A percentile compares a stretch with the other conserved stretches of the same genome.
Evolutionary conservation across 371 early-diverging fungal species (phyloP).

Genomic region (Haplosporangium sp.): DNA sequence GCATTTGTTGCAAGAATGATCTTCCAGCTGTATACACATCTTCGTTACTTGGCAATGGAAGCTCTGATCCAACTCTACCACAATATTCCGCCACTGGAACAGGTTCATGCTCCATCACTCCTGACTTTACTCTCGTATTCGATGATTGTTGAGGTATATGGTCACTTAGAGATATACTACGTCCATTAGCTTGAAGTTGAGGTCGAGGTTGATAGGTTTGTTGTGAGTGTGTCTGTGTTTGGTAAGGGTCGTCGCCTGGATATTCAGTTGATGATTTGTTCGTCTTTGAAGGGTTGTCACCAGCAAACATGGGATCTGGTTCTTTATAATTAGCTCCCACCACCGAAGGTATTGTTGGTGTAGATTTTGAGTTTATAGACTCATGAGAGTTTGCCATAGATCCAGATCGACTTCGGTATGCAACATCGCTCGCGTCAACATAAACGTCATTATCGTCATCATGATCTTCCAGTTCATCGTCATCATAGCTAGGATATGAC

Average conservation of each 20-base stretch:
- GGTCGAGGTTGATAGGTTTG: not conserved
- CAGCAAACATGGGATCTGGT: too few species aligned
- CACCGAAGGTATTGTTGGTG: too few species aligned
- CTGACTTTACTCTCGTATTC: too few species aligned
- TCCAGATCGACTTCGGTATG: not conserved
- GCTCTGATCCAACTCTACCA: not conserved
- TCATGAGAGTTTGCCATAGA: not conserved
- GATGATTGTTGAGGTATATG: too few species aligned
- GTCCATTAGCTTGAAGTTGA: not conserved
- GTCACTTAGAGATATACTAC: too few species aligned
- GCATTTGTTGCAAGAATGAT: conserved; percentile 30
- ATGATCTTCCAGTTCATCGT: conserved; percentile 3
- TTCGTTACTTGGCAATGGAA: conserved; percentile 20
- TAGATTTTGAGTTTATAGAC: not conserved
- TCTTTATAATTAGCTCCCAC: too few species aligned
- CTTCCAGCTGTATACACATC: conserved; percentile 43
- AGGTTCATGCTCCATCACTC: not conserved
- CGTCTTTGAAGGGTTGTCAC: too few species aligned
- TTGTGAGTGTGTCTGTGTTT: not conserved
- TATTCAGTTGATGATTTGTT: too few species aligned
- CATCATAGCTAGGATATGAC: not conserved
- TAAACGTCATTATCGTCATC: conserved; percentile 1
- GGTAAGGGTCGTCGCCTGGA: not conserved
- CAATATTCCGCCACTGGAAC: not conserved
- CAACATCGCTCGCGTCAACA: not conserved